Base-by-base conservation (phyloP, 1,284 basidiomycete genomes). In the Cryptococcus sp. region DNA sequence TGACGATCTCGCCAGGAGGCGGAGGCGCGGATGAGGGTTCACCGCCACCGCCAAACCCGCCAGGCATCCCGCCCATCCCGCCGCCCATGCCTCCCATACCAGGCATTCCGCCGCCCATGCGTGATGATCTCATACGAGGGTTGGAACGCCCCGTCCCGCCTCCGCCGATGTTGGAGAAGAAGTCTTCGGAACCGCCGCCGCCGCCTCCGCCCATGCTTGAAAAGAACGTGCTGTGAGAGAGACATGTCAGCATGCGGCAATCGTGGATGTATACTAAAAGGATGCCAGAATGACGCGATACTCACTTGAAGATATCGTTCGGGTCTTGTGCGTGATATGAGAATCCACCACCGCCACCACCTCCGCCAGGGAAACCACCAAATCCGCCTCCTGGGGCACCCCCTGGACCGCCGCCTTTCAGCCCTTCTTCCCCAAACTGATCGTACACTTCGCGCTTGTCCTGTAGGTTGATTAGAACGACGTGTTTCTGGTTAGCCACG, bases 361-460 rank as follows among this genome's bases (percentile, higher is more conserved):
- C 76, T 41, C 74, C 76, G 47, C 78, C 78, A 17, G 78, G 75
- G 53, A 75, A 75, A 47, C 79, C 80, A 15, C 80, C 77, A 52
- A 81, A 80, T 48, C 70, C 72, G 40, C 77, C 77, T 13, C 78
- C 74, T 27, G 72, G 73, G 49, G 77, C 79, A 17, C 76, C 73
- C 19, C 83, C 84, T 7, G 75, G 76, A 20, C 71, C 79, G 46
- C 79, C 80, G 27, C 75, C 78, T 77, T 98, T 97, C 65, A 98
- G 83, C 2, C 95, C 95, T 66, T 98, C 95, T 77, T 97, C 95
- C 38, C 95, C 95, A 61, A 93, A 89, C 68, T 95, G 92, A 78
- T 99, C 95, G 69, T 96, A 99, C 27, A 98, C 80, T 0, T 91
- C 82, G 49, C 92, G 88, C 79, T 98, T 99, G 77, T 98, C 85